Evolutionary conservation across 495 filamentous ascomycete species (phyloP), one percentile per base, ranked within the genome.

Genomic region (Chlorociboria aeruginascens): DNA sequence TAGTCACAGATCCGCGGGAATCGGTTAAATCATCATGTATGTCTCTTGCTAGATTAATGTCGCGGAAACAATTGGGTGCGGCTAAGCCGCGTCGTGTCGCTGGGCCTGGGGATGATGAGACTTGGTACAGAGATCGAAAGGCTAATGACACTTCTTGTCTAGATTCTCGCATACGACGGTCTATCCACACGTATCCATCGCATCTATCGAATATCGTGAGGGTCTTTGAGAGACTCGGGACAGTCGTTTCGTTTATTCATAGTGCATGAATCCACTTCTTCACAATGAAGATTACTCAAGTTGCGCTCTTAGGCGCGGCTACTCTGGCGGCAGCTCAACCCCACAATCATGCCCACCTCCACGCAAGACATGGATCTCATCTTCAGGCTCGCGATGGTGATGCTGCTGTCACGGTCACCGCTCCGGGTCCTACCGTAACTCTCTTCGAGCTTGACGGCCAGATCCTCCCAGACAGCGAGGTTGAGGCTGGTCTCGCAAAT

Each of bases 401-500:
- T 25, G 56, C 60, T 34, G 63, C 64, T 12, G 61, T 58, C 14
- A 63, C 58, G 8, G 40, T 30, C 37, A 47, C 35, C 2, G 45
- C 58, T 69, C 36, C 62, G 65, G 77, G 67, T n/a, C 63, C 78
- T 31, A 77, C 72, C 35, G 70, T 77, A 12, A 69, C 73, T 45
- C 68, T 73, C 45, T 86, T 81, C 56, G 66, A 78, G 52, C 61
- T 83, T 33, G 70, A 81, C 43, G 76, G 74, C 48, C 43, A 78
- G 53, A 37, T 57, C 20, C 68, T 89, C 51, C 61, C 63, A 39
- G 58, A 64, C 33, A 60, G 67, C 3, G 66, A 79, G 34, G 83
- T 82, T 33, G 74, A 83, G 69, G 49, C 70, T 36, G 79, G 82
- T 50, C 68, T 89, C 52, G 63, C 68, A 38, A 65, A 76, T 40